phyloP scores from a whole-genome alignment of 495 filamentous ascomycete species.

The Bacidia gigantensis region DNA sequence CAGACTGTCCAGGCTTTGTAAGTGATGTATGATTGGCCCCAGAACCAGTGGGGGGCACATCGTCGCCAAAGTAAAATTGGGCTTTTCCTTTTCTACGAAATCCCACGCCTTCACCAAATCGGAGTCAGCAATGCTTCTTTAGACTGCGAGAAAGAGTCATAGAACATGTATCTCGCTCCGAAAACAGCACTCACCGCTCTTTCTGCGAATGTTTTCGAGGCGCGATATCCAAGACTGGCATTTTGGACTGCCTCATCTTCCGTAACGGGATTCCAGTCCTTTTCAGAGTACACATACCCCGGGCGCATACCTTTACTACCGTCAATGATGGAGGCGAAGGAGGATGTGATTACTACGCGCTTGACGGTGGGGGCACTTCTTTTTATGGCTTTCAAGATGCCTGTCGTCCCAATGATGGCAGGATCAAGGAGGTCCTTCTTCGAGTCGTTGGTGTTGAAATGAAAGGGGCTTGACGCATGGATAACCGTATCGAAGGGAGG shows the following conservation, averaged over 20 bases:
- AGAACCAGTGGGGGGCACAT: constrained; percentile 58
- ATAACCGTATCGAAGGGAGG: constrained; percentile 75
- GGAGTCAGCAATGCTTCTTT: too few species aligned
- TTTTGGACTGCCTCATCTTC: constrained; percentile 46
- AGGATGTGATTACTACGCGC: constrained; percentile 72
- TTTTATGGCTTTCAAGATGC: constrained; percentile 63
- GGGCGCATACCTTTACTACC: constrained; percentile 32
- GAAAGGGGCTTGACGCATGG: constrained; percentile 82
- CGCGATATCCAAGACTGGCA: constrained; percentile 49
- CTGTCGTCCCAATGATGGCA: constrained; percentile 50
- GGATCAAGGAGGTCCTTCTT: constrained; percentile 51
- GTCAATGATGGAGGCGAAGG: constrained; percentile 65
- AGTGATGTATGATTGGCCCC: constrained; percentile 53
- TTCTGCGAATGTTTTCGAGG: constrained; percentile 51
- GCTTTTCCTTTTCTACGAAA: constrained; percentile 65
- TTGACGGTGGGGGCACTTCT: constrained; percentile 63
- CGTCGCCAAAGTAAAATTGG: constrained; percentile 61
- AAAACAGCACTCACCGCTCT: too few species aligned
- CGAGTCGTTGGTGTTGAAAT: constrained; percentile 55
- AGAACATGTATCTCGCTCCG: too few species aligned
- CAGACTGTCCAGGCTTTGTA: constrained; percentile 50
- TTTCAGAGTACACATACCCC: constrained; percentile 50
- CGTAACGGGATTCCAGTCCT: constrained; percentile 76
- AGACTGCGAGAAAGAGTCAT: too few species aligned
- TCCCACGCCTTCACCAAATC: too few species aligned